Evolutionary conservation across 2,329 filamentous ascomycete species (phyloP), one percentile per base, ranked within the genome.

Genomic region (Helicocarpus griseus): DNA sequence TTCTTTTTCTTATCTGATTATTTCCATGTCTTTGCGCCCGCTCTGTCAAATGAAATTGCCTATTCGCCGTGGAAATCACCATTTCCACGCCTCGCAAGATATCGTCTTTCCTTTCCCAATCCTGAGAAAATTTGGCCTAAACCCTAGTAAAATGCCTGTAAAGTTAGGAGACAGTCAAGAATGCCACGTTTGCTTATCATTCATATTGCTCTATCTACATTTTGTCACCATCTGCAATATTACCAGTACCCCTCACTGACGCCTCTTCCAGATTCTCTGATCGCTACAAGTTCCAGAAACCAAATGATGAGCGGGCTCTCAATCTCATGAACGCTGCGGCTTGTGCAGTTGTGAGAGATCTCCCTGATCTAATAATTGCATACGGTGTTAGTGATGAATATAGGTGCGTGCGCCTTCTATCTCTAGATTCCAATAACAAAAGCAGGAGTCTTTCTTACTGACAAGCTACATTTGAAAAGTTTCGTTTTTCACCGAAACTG

Each of bases 351-450:
- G 81, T 96, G 71, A 80, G 79, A 56, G 87, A 94, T 48, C 72
- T 97, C 22, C 83, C 89, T 3, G 91, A 97, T 61, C 82, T 96
- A 57, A 82, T 84, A 5, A 79, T 97, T 55, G 90, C 86, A 0
- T 98, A 97, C 61, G 93, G 93, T 1, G 83, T 95, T 58, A 96
- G 89, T 67, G 93, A 98, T 64, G 93, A 98, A 67, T 97, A 86
- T 68, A 93, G 59, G 69, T 63, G 33, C 52, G 45, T 36, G 31
- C 22, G 13, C 35, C 24, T 24, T 11, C 14, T 7, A n/a, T 9
- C 2, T 52, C 26, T 50, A 43, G 48, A 48, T 53, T 38, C 29
- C 22, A 13, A 5, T 14, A 14, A 7, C 5, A 3, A n/a, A 21
- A 8, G n/a, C n/a, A 4, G 14, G 19, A 35, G 35, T 35, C 1